These are phyloP conservation scores for Termitomyces sp. DNA, from an alignment of 768 basidiomycete species.

Conservation along the genomic window DNA sequence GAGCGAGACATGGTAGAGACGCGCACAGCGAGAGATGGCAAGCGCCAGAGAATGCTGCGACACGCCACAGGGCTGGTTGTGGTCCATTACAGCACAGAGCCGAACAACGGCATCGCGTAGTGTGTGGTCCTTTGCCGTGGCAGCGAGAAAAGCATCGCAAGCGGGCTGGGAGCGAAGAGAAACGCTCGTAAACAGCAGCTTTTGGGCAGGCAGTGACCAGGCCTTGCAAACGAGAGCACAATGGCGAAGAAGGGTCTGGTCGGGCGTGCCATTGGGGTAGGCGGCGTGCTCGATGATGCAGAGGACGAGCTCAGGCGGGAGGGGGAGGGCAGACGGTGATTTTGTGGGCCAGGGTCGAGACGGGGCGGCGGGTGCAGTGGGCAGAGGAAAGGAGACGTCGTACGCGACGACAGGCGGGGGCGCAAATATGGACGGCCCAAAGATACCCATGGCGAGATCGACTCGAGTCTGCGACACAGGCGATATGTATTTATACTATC, in stretches of 20 bases:
- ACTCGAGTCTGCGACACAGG: no score
- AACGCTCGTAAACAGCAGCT: conserved; percentile 55
- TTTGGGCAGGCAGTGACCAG: conserved; percentile 63
- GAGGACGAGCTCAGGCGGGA: conserved; percentile 63
- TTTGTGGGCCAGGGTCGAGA: conserved; percentile 15
- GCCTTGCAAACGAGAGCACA: conserved; percentile 62
- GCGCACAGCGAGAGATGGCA: conserved; percentile 54
- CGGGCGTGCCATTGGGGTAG: conserved; percentile 26
- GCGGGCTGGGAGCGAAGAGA: conserved; percentile 47
- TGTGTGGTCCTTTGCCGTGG: conserved; percentile 44
- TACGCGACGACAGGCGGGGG: conserved; percentile 19
- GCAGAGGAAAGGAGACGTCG: conserved; percentile 33
- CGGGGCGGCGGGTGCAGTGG: conserved; percentile 15
- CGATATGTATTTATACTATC: neutral
- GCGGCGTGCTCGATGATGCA: conserved; percentile 56
- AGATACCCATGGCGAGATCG: neutral
- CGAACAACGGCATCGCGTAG: conserved; percentile 49
- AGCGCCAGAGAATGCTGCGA: neutral
- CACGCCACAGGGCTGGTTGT: conserved; percentile 49
- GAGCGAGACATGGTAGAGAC: conserved; percentile 49
- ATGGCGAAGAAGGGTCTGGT: conserved; percentile 38
- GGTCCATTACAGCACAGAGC: conserved; percentile 55
- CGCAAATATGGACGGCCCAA: neutral
- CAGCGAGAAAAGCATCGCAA: conserved; percentile 46
- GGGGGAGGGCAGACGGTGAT: conserved; percentile 16